Conservation (phyloP, 2,329 filamentous ascomycete species). For the Cordyceps fumosorosea region DNA sequence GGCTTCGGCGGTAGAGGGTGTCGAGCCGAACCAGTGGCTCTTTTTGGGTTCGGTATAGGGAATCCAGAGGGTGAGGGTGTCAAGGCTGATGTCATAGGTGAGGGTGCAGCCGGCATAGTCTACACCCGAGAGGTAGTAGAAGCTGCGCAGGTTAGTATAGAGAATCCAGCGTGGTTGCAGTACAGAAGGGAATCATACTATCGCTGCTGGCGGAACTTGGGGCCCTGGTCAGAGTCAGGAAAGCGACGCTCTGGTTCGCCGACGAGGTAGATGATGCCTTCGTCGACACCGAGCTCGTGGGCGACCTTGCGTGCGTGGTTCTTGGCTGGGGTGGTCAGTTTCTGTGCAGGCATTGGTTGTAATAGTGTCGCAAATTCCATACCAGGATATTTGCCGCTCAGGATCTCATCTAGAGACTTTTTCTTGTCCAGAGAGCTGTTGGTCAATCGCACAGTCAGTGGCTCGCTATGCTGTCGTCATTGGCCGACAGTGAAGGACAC, state of each 20-base stretch:
- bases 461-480: not conserved
- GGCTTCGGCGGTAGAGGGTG: constrained; percentile 55
- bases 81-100: constrained; percentile 51
- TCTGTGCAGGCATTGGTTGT: not conserved
- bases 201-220: constrained; percentile 49
- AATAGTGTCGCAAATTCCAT: not conserved
- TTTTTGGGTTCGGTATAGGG: constrained; percentile 58
- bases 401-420: constrained; percentile 17
- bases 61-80: constrained; percentile 66
- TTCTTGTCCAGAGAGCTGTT: constrained; percentile 34
- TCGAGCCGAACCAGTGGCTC: constrained; percentile 58
- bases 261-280: constrained; percentile 50
- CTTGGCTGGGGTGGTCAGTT: constrained; percentile 37
- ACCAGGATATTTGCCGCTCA: constrained; percentile 24
- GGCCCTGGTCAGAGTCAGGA: constrained; percentile 53
- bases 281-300: constrained; percentile 39
- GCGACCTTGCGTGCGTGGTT: constrained; percentile 51
- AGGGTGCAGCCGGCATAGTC: constrained; percentile 48
- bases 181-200: constrained; percentile 37
- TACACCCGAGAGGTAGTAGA: constrained; percentile 52
- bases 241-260: constrained; percentile 45
- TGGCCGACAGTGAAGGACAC: not conserved
- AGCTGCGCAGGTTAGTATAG: constrained; percentile 31
- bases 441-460: constrained; percentile 9
- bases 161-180: too few relatives aligned